These are phyloP conservation scores for Lentinula detonsa DNA, from an alignment of 768 basidiomycete genomes.

Conservation along the genomic window DNA sequence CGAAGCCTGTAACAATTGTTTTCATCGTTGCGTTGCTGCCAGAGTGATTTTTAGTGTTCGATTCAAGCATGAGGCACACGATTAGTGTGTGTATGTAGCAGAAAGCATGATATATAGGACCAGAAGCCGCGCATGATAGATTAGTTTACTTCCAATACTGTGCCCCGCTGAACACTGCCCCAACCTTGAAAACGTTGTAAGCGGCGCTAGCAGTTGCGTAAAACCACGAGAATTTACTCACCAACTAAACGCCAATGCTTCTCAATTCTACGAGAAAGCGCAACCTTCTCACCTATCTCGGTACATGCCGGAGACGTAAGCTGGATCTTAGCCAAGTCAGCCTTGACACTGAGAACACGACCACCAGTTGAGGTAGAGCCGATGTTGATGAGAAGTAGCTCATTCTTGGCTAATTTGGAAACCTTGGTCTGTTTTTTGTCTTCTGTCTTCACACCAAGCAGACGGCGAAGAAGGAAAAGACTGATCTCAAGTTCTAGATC, in stretches of 20 bases:
- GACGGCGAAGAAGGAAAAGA: constrained; percentile 88
- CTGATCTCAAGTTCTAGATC: constrained; percentile 80
- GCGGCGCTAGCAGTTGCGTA: background rate
- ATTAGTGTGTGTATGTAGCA: no score
- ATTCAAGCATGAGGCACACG: no score
- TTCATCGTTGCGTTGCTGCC: no score
- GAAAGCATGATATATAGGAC: no score
- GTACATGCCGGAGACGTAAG: constrained; percentile 94
- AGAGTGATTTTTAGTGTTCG: no score
- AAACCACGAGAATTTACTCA: constrained; percentile 30
- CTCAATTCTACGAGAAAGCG: constrained; percentile 88
- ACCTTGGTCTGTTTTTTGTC: constrained; percentile 99
- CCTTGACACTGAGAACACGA: constrained; percentile 89
- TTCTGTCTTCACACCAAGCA: constrained; percentile 97
- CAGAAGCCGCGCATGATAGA: background rate
- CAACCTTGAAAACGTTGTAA: constrained; percentile 30
- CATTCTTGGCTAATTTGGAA: constrained; percentile 85
- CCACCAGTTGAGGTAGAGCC: constrained; percentile 97
- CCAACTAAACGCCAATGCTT: constrained; percentile 98
- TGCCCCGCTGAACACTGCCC: constrained; percentile 84
- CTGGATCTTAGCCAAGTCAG: constrained; percentile 91
- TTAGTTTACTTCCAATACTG: constrained; percentile 74
- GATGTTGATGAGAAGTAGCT: constrained; percentile 94
- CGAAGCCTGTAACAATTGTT: no score
- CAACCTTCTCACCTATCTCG: constrained; percentile 97